phyloP scores from a whole-genome alignment of 1,284 basidiomycete species.

The Puccinia novopanici region DNA sequence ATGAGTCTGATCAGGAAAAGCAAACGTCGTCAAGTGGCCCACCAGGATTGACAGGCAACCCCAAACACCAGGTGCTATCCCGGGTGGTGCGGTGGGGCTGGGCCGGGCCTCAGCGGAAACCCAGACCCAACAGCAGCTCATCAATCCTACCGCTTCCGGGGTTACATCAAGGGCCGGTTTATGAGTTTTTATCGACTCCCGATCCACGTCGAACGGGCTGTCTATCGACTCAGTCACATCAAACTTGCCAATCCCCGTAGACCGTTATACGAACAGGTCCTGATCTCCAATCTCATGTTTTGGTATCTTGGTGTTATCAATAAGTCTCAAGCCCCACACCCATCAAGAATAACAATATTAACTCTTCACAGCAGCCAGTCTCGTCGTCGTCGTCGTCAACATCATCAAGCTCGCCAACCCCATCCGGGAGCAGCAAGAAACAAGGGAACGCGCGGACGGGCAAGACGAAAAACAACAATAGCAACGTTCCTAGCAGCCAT shows the following conservation, averaged over 20 bases:
- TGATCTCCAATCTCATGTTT: constrained; percentile 92
- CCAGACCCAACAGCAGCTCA: constrained; percentile 48
- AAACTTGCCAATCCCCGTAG: constrained; percentile 95
- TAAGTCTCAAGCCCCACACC: constrained; percentile 60
- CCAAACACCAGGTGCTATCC: neutral
- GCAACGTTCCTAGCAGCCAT: neutral
- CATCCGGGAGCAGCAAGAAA: neutral
- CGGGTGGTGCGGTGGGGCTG: neutral
- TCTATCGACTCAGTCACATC: constrained; percentile 95
- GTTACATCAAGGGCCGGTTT: constrained; percentile 55
- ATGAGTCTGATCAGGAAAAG: constrained; percentile 29
- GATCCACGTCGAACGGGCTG: constrained; percentile 95
- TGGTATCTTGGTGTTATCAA: constrained; percentile 99
- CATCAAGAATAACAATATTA: neutral
- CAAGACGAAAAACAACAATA: neutral
- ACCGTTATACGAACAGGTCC: constrained; percentile 94
- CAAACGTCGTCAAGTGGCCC: neutral
- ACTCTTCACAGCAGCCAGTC: neutral
- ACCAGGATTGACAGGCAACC: neutral
- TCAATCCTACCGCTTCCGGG: constrained; percentile 64
- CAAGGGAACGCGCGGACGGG: neutral
- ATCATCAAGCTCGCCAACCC: neutral
- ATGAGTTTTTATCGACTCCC: constrained; percentile 80
- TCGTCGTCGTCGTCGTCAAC: neutral
- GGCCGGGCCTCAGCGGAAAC: neutral